Evolutionary conservation across 805 yeast species (phyloP).

Genomic region (Grigorovia jiainica): DNA sequence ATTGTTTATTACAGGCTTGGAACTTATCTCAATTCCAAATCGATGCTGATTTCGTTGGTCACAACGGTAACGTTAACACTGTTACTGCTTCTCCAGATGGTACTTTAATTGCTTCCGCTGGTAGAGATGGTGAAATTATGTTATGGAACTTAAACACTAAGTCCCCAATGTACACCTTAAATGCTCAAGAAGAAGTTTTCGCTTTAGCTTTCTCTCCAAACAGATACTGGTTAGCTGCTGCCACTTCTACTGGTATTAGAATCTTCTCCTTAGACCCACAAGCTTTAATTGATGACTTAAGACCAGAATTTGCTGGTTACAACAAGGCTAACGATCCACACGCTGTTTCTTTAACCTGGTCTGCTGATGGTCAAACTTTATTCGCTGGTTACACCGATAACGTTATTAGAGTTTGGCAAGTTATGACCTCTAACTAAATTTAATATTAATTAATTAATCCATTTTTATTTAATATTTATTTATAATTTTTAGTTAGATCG

Average conservation of each 20-base stretch:
- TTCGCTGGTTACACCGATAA: conserved; percentile 99
- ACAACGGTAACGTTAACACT: conserved; percentile 97
- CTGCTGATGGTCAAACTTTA: conserved; percentile 98
- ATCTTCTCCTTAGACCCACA: conserved; percentile 96
- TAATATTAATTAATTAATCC: background rate
- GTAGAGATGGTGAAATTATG: conserved; percentile 98
- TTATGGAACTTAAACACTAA: conserved; percentile 92
- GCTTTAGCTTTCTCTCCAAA: conserved; percentile 99
- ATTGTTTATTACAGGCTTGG: conserved; percentile 62
- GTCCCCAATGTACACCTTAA: conserved; percentile 83
- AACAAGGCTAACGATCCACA: conserved; percentile 93
- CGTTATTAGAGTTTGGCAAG: conserved; percentile 99
- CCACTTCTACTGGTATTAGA: conserved; percentile 96
- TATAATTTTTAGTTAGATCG: background rate
- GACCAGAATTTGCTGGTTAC: conserved; percentile 91
- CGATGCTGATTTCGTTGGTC: conserved; percentile 96
- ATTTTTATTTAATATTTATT: background rate
- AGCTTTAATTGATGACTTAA: conserved; percentile 89
- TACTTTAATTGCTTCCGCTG: conserved; percentile 98
- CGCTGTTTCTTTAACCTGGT: conserved; percentile 97
- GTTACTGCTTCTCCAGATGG: conserved; percentile 99
- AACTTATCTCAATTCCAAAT: conserved; percentile 75
- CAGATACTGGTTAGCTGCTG: conserved; percentile 99
- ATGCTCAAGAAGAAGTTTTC: conserved; percentile 93
- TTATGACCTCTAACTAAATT: conserved; percentile 61